These are phyloP conservation scores for Penicillium hesseltinei DNA, from an alignment of 2,329 filamentous ascomycete species.

Conservation along the genomic window DNA sequence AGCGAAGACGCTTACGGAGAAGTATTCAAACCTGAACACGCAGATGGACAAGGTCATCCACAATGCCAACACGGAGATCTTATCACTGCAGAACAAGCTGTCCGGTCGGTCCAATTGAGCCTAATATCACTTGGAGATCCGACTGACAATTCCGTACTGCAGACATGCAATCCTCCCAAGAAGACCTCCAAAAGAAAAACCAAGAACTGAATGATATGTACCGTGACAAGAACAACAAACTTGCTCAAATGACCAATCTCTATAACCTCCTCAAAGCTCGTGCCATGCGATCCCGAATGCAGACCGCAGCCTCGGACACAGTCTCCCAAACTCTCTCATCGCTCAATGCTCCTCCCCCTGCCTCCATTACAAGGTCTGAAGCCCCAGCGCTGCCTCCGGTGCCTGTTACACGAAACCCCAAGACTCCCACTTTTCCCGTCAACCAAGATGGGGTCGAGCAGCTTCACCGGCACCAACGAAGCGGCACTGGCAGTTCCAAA, in stretches of 20 bases:
- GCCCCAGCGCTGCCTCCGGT: not conserved
- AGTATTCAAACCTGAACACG: conserved; percentile 62
- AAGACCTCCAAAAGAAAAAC: conserved; percentile 66
- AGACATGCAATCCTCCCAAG: conserved; percentile 62
- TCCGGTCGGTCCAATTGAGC: conserved; percentile 49
- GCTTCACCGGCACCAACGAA: conserved; percentile 41
- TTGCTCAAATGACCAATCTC: conserved; percentile 64
- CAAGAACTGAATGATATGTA: conserved; percentile 66
- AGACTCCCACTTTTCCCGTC: conserved; percentile 26
- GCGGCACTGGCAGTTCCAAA: conserved; percentile 40
- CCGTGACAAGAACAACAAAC: conserved; percentile 68
- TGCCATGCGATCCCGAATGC: conserved; percentile 54
- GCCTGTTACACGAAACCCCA: conserved; percentile 20
- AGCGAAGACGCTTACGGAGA: conserved; percentile 69
- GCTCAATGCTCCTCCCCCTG: conserved; percentile 14
- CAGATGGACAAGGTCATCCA: conserved; percentile 71
- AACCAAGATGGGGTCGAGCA: conserved; percentile 35
- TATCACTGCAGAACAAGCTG: conserved; percentile 63
- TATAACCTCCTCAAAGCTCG: conserved; percentile 58
- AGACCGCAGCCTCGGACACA: conserved; percentile 55
- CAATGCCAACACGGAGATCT: conserved; percentile 72
- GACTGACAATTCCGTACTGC: conserved; percentile 5
- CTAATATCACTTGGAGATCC: not conserved
- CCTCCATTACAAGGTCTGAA: conserved; percentile 3
- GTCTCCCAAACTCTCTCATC: conserved; percentile 46